These are phyloP conservation scores for Pseudogymnoascus destructans DNA, from an alignment of 2,329 filamentous ascomycete genomes.

Conservation along the genomic window DNA sequence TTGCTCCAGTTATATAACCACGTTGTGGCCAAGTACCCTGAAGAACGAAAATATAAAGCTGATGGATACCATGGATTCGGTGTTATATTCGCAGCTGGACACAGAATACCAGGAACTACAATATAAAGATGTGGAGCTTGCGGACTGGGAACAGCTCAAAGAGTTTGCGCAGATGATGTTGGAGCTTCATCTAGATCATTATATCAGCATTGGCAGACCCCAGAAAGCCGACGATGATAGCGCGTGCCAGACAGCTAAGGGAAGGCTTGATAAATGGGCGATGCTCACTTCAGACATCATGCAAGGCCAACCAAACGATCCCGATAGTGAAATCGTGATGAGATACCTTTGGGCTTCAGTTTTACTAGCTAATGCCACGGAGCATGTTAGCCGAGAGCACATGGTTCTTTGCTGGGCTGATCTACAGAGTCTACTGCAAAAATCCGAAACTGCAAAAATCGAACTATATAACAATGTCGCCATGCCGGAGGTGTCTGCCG, in stretches of 20 bases:
- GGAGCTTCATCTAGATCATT: slow-evolving; percentile 55
- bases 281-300: slow-evolving; percentile 42
- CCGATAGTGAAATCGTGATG: slow-evolving; percentile 32
- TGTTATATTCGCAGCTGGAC: slow-evolving; percentile 35
- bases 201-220: slow-evolving; percentile 47
- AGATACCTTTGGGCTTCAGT: slow-evolving; percentile 56
- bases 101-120: slow-evolving; percentile 21
- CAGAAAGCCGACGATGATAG: slow-evolving; percentile 40
- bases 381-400: slow-evolving; percentile 43
- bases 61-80: slow-evolving; percentile 34
- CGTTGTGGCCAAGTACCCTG: slow-evolving; percentile 44
- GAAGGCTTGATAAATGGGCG: slow-evolving; percentile 48
- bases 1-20: slow-evolving; percentile 37
- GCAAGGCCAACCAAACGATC: slow-evolving; percentile 17
- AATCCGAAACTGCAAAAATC: slow-evolving; percentile 37
- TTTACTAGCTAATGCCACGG: slow-evolving; percentile 44
- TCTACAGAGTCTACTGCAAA: slow-evolving; percentile 40
- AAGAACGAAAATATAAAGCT: slow-evolving; percentile 45
- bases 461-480: slow-evolving; percentile 70
- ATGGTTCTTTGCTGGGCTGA: slow-evolving; percentile 50
- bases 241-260: slow-evolving; percentile 40
- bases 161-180: slow-evolving; percentile 48
- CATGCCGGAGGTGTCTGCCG: slow-evolving; percentile 74
- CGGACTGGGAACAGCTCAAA: slow-evolving; percentile 23
- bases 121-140: slow-evolving; percentile 6